Base-by-base conservation (phyloP, 352 stramenopile species). In the Phytophthora cryptogea region DNA sequence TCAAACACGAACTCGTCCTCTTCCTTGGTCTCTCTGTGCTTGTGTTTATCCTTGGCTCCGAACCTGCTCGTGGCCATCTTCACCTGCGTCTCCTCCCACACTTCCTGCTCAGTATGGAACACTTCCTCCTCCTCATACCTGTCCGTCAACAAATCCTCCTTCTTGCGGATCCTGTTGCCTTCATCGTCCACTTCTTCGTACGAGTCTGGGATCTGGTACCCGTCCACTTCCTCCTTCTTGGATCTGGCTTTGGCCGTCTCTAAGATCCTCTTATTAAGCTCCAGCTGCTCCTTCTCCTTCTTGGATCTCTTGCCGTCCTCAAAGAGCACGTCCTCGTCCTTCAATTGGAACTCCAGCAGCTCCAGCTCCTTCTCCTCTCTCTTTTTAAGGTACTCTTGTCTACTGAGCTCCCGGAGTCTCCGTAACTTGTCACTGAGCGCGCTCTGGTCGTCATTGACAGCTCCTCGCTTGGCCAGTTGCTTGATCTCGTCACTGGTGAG, bases 1-100 rank as follows among this genome's bases (percentile, higher is more conserved):
- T 99, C 97, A 69, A 99, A 98, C 4, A 99, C 88, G 40, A 98
- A 93, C 43, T 99, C 97, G 47, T 98, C 98, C 60, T 98, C 84
- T 20, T 97, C 83, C 20, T 92, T 64, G 2, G 32, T 30, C 23
- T 76, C 76, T 4, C 41, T 49, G 23, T 44, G 43, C 27, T 55
- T 63, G 23, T 60, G 36, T 27, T 95, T 92, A 50, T 95, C 87
- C 32, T 96, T 87, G 0, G 78, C 75, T 44, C 85, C 72, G 37
- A 82, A 74, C n/a, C 47, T 80, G 32, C 57, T 76, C 14, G 65
- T 83, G 0, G 90, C 88, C 76, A 97, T 96, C 67, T 92, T 86
- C 23, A 97, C 95, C 67, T 99, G 97, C 6, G 95, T 94, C 55
- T 99, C 91, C 66, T 99, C 97, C 97, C 97, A 99, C 3, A 98